Percentiles rank a stretch among this genome's conserved stretches.
Evolutionary conservation across 495 filamentous ascomycete species (phyloP).

Genomic region (Penicillium bovifimosum): DNA sequence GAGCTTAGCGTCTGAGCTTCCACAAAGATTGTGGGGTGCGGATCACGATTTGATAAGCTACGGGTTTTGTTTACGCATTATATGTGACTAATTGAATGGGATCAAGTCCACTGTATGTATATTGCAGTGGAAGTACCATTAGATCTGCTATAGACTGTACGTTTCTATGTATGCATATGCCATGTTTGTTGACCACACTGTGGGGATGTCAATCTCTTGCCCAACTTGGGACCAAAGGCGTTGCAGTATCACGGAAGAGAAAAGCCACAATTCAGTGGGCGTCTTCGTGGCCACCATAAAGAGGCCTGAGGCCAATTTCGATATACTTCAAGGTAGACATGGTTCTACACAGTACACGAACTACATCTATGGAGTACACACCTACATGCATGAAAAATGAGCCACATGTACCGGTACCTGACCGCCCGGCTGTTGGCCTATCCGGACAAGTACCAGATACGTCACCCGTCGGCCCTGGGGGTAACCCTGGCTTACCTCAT

Average conservation of each 20-base stretch:
- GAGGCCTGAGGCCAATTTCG: not conserved
- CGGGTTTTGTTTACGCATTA: not conserved
- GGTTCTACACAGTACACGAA: too few species aligned
- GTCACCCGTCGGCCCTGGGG: too few species aligned
- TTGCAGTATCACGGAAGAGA: too few species aligned
- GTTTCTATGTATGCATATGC: too few species aligned
- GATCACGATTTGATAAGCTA: slow-evolving; percentile 9
- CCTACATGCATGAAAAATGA: not conserved
- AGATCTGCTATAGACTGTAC: not conserved
- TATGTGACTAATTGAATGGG: slow-evolving; percentile 4
- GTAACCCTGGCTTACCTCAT: slow-evolving; percentile 25
- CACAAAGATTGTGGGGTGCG: slow-evolving; percentile 3
- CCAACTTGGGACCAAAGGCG: too few species aligned
- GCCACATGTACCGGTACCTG: slow-evolving; percentile 3
- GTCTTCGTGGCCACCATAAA: too few species aligned
- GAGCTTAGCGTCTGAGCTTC: slow-evolving; percentile 8
- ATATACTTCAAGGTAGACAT: not conserved
- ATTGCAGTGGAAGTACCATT: too few species aligned
- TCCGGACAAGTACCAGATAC: slow-evolving; percentile 4
- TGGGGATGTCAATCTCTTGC: too few species aligned
- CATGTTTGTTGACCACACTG: too few species aligned
- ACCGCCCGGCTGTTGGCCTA: not conserved
- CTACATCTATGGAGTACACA: too few species aligned
- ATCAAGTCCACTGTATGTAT: not conserved
- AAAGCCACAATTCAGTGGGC: too few species aligned